Base-by-base conservation (phyloP, 306 rosid species). In the Alnus glutinosa region DNA sequence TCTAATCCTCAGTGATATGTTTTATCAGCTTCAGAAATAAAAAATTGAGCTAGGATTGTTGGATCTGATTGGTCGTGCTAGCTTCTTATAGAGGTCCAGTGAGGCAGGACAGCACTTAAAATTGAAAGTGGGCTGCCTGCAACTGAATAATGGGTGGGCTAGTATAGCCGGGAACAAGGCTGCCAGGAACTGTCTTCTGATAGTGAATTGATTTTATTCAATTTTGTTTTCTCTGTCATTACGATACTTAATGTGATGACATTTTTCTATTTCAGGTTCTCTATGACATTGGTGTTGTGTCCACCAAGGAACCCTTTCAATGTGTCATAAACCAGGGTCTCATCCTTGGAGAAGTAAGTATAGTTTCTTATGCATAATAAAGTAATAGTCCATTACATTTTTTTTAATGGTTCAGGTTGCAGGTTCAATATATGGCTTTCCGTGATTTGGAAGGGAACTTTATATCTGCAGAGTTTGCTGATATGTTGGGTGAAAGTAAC, bases 271-370 rank as follows among this genome's bases (percentile, higher is more conserved):
- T 83, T 89, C 94, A 92, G 98, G 98, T 92, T 87, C 97, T 92
- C 74, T 91, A 84, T 67, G 98, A 95, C 84, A 86, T 95, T 78
- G 98, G 98, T 75, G 86, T 89, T 68, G 97, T 95, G 50, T 92
- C 98, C 76, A 86, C 98, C 79, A 95, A 89, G 82, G 98, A 95
- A 83, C 98, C 98, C 51, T 95, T 95, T 87, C 92, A 92, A 77
- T 95, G 98, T 85, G 98, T 95, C 81, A 95, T 95, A 86, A 95
- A 95, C 83, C 98, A 92, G 91, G 98, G 98, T 79, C 90, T 92
- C 77, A 91, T 95, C 84, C 98, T 92, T 71, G 98, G 98, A 36
- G 97, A 95, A 87, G 98, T 94, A 86, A 80, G 88, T 86, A 28
- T 64, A 61, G 71, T 82, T 74, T 78, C 71, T 81, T 78, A 58